A percentile compares a stretch with the other conserved stretches of the same genome.
phyloP scores from a whole-genome alignment of 2,329 filamentous ascomycete species.

The Drechslerella coelobrocha region DNA sequence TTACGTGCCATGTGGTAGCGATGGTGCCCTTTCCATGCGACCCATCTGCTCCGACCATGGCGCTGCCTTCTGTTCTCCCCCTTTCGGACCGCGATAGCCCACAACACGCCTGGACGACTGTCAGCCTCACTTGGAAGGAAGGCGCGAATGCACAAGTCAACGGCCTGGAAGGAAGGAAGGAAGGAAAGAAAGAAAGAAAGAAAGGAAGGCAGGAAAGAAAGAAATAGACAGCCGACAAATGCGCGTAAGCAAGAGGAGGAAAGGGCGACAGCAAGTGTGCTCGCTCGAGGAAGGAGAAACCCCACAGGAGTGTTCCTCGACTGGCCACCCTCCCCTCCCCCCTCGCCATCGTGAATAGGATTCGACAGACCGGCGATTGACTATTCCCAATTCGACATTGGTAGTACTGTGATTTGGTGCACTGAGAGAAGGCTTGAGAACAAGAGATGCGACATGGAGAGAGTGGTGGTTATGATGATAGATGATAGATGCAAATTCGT shows the following conservation, averaged over 20 bases:
- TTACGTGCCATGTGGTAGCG: not conserved
- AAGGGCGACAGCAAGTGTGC: not conserved
- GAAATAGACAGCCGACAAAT: not conserved
- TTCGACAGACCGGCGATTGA: not conserved
- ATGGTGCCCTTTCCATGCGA: not conserved
- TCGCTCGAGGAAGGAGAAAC: not conserved
- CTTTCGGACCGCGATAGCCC: no score
- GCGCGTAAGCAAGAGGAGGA: no score
- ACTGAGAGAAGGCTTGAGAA: not conserved
- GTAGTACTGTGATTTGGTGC: not conserved
- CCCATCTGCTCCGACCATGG: not conserved
- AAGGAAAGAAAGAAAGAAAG: not conserved
- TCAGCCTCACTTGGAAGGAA: no score
- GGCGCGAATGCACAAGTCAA: slow-evolving; percentile 4
- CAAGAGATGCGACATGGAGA: not conserved
- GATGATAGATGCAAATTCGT: slow-evolving; percentile 1
- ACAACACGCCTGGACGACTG: no score
- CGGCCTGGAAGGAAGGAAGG: not conserved
- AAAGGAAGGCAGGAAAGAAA: not conserved
- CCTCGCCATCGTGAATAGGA: not conserved
- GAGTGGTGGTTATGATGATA: not conserved
- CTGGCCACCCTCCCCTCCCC: not conserved
- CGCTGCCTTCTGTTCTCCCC: not conserved
- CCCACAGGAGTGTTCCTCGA: not conserved
- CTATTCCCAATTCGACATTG: slow-evolving; percentile 1